A percentile compares a stretch with the other conserved stretches of the same genome.
phyloP scores from a whole-genome alignment of 2,329 filamentous ascomycete genomes.

The Penicillium occitanis region DNA sequence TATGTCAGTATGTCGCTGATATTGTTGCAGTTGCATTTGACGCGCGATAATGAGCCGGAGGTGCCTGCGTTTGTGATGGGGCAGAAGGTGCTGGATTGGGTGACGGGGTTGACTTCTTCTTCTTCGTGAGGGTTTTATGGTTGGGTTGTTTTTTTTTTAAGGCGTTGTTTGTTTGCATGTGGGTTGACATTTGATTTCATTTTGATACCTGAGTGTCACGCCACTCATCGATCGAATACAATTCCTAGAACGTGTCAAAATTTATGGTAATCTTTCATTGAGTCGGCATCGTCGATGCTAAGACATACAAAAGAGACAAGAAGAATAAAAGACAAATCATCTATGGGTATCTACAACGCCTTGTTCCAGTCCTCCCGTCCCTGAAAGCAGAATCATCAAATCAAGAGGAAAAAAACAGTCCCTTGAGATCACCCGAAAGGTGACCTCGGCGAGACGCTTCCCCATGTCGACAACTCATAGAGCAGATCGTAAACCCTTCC shows the following conservation, averaged over 20 bases:
- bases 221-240: not conserved
- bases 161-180: not conserved
- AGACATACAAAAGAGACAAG: slow-evolving; percentile 6
- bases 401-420: slow-evolving; percentile 6
- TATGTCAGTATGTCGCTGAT: slow-evolving; percentile 73
- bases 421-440: not conserved
- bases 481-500: slow-evolving; percentile 12
- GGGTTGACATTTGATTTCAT: not conserved
- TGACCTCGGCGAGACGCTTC: not conserved
- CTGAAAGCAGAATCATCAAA: slow-evolving; percentile 12
- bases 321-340: slow-evolving; percentile 12
- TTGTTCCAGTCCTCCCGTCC: slow-evolving; percentile 14
- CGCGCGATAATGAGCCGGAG: slow-evolving; percentile 60
- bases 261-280: not conserved
- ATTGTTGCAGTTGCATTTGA: slow-evolving; percentile 65
- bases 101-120: slow-evolving; percentile 16
- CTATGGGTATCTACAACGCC: slow-evolving; percentile 20
- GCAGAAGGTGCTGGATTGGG: slow-evolving; percentile 42
- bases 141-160: not conserved
- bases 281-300: slow-evolving; percentile 9
- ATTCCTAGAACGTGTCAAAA: not conserved
- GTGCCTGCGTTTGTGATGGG: slow-evolving; percentile 58
- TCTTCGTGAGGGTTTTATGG: not conserved
- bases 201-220: slow-evolving; percentile 4
- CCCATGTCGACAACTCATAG: slow-evolving; percentile 11